A percentile compares a stretch with the other conserved stretches of the same genome.
These are phyloP conservation scores for Zoysia japonica DNA, from an alignment of 176 grass and related monocot species.

Conservation along the genomic window DNA sequence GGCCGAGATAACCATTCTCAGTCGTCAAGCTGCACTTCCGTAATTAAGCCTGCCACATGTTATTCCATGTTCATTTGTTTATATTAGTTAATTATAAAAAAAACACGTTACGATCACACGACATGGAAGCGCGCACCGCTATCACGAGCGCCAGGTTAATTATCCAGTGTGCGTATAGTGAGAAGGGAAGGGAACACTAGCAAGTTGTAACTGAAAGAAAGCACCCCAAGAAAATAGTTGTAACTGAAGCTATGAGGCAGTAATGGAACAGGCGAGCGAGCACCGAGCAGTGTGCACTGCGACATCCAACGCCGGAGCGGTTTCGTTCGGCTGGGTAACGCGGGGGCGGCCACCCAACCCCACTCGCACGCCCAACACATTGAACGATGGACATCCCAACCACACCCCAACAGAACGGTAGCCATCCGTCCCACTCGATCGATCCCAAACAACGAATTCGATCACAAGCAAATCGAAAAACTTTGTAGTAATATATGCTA, in stretches of 20 bases:
- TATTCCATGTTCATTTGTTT: too few species aligned
- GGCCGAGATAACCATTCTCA: too few species aligned
- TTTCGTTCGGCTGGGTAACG: constrained; percentile 48
- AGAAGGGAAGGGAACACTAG: neutral
- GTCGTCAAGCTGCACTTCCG: too few species aligned
- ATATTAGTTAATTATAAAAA: too few species aligned
- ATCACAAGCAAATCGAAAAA: constrained; percentile 8
- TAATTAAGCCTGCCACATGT: too few species aligned
- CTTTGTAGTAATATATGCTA: neutral
- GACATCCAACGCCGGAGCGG: constrained; percentile 9
- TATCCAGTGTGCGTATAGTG: too few species aligned
- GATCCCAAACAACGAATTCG: constrained; percentile 13
- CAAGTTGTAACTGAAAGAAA: neutral
- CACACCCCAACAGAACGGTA: constrained; percentile 36
- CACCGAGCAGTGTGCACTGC: neutral
- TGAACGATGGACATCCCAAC: constrained; percentile 39
- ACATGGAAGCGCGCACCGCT: too few species aligned
- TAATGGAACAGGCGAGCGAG: neutral
- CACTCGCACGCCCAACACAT: constrained; percentile 30
- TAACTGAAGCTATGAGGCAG: neutral
- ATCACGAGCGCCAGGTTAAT: too few species aligned
- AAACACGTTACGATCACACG: too few species aligned
- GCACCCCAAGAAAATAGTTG: neutral
- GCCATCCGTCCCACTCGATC: neutral
- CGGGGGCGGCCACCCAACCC: neutral